These are phyloP conservation scores for Byssochlamys sp. DNA, from an alignment of 2,329 filamentous ascomycete species.

Conservation along the genomic window DNA sequence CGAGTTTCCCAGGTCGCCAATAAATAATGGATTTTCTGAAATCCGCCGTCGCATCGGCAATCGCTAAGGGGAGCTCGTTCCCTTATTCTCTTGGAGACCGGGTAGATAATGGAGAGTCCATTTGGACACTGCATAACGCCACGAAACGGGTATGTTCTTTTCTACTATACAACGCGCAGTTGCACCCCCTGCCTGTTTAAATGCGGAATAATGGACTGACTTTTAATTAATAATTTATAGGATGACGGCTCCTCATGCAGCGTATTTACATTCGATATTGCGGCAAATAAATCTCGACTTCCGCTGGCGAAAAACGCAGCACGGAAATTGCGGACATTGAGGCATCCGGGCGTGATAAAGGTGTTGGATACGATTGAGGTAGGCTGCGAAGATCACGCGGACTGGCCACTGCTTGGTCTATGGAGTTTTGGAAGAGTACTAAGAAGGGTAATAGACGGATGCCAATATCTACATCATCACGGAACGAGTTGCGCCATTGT, in stretches of 20 bases:
- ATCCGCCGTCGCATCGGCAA: slow-evolving; percentile 91
- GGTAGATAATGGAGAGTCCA: slow-evolving; percentile 83
- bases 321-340: slow-evolving; percentile 82
- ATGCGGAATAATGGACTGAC: neutral
- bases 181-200: neutral
- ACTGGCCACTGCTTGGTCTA: neutral
- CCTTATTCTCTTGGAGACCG: slow-evolving; percentile 87
- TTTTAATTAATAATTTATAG: slow-evolving; percentile 39
- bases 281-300: slow-evolving; percentile 66
- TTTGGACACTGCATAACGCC: slow-evolving; percentile 94
- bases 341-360: slow-evolving; percentile 89
- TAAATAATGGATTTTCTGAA: slow-evolving; percentile 86
- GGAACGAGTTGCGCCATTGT: slow-evolving; percentile 74
- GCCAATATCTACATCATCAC: slow-evolving; percentile 93
- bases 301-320: slow-evolving; percentile 87
- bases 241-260: slow-evolving; percentile 91
- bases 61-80: slow-evolving; percentile 86
- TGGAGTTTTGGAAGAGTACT: slow-evolving; percentile 1
- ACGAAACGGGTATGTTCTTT: slow-evolving; percentile 63
- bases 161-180: neutral
- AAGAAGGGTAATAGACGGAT: slow-evolving; percentile 58
- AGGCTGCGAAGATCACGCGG: slow-evolving; percentile 16
- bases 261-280: slow-evolving; percentile 90
- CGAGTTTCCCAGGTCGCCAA: neutral
- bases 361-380: slow-evolving; percentile 92